Conservation (phyloP, 495 filamentous ascomycete genomes). For the Trichoderma erinaceum region DNA sequence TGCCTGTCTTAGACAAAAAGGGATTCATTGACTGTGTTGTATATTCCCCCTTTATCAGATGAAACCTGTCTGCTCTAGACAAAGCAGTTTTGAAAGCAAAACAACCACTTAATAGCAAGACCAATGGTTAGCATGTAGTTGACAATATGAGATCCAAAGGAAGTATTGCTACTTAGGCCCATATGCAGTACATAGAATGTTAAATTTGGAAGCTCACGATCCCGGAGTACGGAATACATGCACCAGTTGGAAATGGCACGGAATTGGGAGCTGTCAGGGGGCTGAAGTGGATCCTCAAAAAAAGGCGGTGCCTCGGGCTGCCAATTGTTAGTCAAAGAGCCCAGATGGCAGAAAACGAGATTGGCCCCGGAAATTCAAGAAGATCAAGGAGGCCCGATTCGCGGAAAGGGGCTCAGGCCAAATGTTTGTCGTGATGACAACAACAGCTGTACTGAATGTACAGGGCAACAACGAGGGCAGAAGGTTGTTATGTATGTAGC, state of each 20-base stretch:
- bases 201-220: too few species aligned
- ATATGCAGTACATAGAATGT: too few species aligned
- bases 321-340: not conserved
- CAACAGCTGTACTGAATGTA: not conserved
- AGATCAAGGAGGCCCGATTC: not conserved
- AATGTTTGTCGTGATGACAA: not conserved
- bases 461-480: not conserved
- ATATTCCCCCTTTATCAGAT: not conserved
- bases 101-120: too few species aligned
- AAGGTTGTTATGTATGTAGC: not conserved
- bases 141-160: too few species aligned
- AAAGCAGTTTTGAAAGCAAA: not conserved
- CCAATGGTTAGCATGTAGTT: too few species aligned
- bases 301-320: conserved; percentile 3
- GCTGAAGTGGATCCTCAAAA: not conserved
- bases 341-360: conserved; percentile 9
- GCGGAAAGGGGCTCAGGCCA: not conserved
- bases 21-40: too few species aligned
- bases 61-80: not conserved
- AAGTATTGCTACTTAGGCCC: too few species aligned
- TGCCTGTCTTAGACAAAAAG: not conserved
- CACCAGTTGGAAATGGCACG: not conserved
- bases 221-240: not conserved
- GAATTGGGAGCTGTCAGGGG: not conserved
- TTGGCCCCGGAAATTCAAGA: not conserved